Percentiles rank a stretch among this genome's conserved stretches.
These are phyloP conservation scores for Verticillium isaacii DNA, from an alignment of 2,329 filamentous ascomycete species.

Conservation along the genomic window DNA sequence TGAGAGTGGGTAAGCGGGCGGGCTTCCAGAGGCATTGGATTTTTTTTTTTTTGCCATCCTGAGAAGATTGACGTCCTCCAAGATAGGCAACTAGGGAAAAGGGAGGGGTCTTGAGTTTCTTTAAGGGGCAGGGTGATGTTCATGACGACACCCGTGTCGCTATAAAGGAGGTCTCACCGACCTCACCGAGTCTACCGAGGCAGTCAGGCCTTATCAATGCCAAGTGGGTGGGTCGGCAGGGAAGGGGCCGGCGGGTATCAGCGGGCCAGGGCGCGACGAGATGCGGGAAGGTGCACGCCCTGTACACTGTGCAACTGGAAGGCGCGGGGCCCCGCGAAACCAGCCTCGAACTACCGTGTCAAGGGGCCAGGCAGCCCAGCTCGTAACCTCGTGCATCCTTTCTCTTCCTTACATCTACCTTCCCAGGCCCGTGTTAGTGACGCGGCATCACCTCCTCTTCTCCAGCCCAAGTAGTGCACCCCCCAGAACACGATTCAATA, in stretches of 20 bases:
- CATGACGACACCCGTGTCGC: background rate
- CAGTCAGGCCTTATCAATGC: background rate
- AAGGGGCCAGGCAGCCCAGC: background rate
- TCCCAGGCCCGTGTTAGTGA: slow-evolving; percentile 10
- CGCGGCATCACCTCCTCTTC: background rate
- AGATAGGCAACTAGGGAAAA: background rate
- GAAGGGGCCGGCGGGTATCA: slow-evolving; percentile 8
- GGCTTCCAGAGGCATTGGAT: background rate
- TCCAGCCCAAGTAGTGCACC: background rate
- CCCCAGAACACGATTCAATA: background rate
- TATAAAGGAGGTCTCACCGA: background rate
- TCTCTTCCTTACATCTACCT: background rate
- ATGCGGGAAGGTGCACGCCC: background rate
- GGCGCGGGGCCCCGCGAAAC: slow-evolving; percentile 10
- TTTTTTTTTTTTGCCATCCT: background rate
- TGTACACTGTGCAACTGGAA: background rate
- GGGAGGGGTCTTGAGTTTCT: background rate
- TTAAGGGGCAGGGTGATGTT: background rate
- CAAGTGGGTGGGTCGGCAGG: background rate
- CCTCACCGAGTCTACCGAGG: background rate
- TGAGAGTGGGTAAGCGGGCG: background rate
- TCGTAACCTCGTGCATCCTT: background rate
- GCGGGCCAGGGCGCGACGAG: slow-evolving; percentile 12
- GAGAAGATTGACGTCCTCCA: too few species aligned
- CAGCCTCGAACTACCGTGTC: background rate